These are phyloP conservation scores for Thraustochytrium sp. DNA, from an alignment of 352 stramenopile species.

Conservation along the genomic window DNA sequence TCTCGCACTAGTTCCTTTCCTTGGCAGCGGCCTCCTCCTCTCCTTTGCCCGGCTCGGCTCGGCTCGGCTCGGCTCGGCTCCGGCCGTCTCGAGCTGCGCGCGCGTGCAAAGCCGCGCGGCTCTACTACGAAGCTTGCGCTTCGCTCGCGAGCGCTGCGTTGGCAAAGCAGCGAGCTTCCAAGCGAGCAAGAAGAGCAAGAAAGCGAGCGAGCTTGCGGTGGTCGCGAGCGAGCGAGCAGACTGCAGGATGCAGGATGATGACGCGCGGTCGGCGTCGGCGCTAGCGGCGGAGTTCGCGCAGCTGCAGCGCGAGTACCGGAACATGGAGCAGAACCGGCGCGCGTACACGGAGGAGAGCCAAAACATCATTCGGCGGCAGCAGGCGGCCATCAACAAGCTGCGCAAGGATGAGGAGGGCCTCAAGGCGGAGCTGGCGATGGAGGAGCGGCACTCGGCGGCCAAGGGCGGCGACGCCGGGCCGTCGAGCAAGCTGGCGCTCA, in stretches of 20 bases:
- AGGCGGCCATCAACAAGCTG: slow-evolving; percentile 66
- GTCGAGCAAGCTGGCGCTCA: slow-evolving; percentile 51
- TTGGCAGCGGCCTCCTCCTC: too few relatives aligned
- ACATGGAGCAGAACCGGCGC: slow-evolving; percentile 92
- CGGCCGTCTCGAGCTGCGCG: too few relatives aligned
- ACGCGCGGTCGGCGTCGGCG: neutral
- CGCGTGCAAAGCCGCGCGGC: too few relatives aligned
- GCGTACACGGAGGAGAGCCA: slow-evolving; percentile 83
- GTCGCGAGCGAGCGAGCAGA: too few relatives aligned
- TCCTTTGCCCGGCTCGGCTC: too few relatives aligned
- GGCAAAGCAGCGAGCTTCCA: too few relatives aligned
- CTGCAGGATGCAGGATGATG: neutral
- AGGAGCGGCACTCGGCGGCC: slow-evolving; percentile 62
- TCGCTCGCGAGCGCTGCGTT: too few relatives aligned
- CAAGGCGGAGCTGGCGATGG: slow-evolving; percentile 73
- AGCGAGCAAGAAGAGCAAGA: too few relatives aligned
- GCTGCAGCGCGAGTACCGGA: slow-evolving; percentile 87
- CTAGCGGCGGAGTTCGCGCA: slow-evolving; percentile 67
- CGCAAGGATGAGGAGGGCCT: slow-evolving; percentile 62
- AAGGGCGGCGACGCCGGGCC: slow-evolving; percentile 25
- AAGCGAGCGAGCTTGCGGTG: too few relatives aligned
- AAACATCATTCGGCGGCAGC: slow-evolving; percentile 87
- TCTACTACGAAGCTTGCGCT: too few relatives aligned
- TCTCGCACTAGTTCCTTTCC: too few relatives aligned
- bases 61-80: too few relatives aligned